These are phyloP conservation scores for Amoebophrya sp. DNA, from an alignment of 169 alveolate genomes.

Conservation along the genomic window DNA sequence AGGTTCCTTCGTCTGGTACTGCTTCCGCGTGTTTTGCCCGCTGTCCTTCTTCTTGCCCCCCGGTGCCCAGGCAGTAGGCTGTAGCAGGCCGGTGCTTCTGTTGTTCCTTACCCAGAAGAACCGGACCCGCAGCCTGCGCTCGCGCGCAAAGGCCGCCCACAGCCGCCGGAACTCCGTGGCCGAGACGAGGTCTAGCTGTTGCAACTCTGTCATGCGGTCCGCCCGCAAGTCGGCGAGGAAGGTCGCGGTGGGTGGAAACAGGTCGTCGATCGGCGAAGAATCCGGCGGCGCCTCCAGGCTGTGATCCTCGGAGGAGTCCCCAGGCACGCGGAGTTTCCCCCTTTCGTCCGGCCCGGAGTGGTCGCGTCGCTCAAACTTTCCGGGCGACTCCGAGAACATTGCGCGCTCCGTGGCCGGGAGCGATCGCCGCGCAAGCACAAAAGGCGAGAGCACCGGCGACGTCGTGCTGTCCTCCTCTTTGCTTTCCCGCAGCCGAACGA, in stretches of 20 bases:
- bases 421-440: background rate
- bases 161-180: background rate
- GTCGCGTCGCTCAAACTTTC: too few relatives aligned
- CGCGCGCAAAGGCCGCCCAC: background rate
- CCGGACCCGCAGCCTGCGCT: background rate
- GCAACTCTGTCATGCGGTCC: background rate
- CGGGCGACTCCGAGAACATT: background rate
- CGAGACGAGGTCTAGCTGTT: background rate
- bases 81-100: background rate
- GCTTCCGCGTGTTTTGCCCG: background rate
- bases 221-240: background rate
- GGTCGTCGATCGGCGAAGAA: background rate
- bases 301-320: too few relatives aligned
- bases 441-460: background rate
- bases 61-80: background rate
- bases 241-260: background rate
- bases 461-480: too few relatives aligned
- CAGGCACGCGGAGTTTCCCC: too few relatives aligned
- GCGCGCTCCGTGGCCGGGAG: background rate
- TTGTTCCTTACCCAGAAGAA: background rate
- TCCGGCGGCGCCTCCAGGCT: background rate
- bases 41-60: too few relatives aligned
- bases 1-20: background rate
- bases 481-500: too few relatives aligned
- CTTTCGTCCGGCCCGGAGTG: too few relatives aligned